Evolutionary conservation across 306 rosid genomes (phyloP), one percentile per base, ranked within the genome.

Genomic region (Corylus avellana): DNA sequence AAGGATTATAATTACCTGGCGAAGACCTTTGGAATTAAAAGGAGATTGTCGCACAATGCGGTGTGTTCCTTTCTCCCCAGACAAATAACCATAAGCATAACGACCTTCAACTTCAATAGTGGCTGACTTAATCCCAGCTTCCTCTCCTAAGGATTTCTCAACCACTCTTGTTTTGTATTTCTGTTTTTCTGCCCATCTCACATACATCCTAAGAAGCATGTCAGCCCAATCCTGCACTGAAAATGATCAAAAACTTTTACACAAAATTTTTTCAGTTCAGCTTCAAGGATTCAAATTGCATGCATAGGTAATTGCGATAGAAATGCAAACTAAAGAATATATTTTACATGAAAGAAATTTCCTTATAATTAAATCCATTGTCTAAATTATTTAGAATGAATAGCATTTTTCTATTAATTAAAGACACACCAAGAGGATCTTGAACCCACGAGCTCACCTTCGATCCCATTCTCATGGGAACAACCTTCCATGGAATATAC

Each of bases 151-250:
- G 72, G 98, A 92, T 84, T 85, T 94, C 89, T 94, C 98, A 71
- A 92, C 94, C 77, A 92, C 90, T 84, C 89, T 89, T 66, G 98
- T 86, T 85, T 92, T 92, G 88, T 90, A 94, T 83, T 87, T 91
- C 75, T 94, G 97, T 78, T 92, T 92, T 84, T 94, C 98, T 83
- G 90, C 91, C 98, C 98, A 92, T 84, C 98, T 91, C 78, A 89
- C 64, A 80, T 94, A 92, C 98, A 94, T 94, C 86, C 98, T 91
- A 75, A 94, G 95, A 83, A 94, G 94, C 97, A 94, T 94, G 88
- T 94, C 97, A 14, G 97, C 97, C 97, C 97, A 94, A 81, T 94
- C 98, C 98, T 94, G 97, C 91, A 85, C 97, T 94, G 93, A 75
- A 87, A 76, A 85, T 79, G 50, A 87, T 87, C 85, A 84, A 84